These are phyloP conservation scores for Fomitopsis palustris DNA, from an alignment of 1,284 basidiomycete species.

Conservation along the genomic window DNA sequence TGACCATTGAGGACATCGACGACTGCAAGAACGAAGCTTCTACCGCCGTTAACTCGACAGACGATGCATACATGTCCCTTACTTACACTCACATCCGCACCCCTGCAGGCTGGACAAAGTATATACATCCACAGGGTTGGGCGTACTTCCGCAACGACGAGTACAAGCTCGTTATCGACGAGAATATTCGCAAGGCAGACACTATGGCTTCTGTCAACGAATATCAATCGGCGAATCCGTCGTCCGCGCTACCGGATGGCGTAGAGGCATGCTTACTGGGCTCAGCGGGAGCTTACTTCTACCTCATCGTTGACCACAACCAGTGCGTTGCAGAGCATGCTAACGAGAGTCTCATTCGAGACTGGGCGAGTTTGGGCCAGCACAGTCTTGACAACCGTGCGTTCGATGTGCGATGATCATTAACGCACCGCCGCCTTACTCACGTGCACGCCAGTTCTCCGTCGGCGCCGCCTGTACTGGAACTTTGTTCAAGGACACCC, in stretches of 20 bases:
- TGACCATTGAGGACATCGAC: neutral
- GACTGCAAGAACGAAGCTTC: neutral
- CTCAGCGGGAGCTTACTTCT: constrained; percentile 12
- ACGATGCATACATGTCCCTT: constrained; percentile 11
- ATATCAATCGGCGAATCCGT: constrained; percentile 25
- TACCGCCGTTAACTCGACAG: constrained; percentile 2
- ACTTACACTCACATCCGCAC: constrained; percentile 1
- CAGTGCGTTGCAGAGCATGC: constrained; percentile 16
- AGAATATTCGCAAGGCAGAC: constrained; percentile 40
- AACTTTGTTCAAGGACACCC: constrained; percentile 48
- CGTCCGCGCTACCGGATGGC: constrained; percentile 29
- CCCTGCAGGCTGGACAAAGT: constrained; percentile 25
- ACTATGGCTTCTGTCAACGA: constrained; percentile 25
- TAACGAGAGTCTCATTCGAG: neutral
- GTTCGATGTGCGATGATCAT: neutral
- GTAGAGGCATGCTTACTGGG: constrained; percentile 35
- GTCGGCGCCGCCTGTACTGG: constrained; percentile 46
- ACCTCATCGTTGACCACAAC: constrained; percentile 18
- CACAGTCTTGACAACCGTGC: neutral
- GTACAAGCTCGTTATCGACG: constrained; percentile 40
- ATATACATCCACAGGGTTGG: constrained; percentile 40
- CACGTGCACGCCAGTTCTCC: constrained; percentile 33
- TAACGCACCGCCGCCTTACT: neutral
- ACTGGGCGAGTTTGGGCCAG: neutral
- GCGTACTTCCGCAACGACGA: constrained; percentile 43